phyloP scores from a whole-genome alignment of 73 alveolate species.

The Breviolum minutum region DNA sequence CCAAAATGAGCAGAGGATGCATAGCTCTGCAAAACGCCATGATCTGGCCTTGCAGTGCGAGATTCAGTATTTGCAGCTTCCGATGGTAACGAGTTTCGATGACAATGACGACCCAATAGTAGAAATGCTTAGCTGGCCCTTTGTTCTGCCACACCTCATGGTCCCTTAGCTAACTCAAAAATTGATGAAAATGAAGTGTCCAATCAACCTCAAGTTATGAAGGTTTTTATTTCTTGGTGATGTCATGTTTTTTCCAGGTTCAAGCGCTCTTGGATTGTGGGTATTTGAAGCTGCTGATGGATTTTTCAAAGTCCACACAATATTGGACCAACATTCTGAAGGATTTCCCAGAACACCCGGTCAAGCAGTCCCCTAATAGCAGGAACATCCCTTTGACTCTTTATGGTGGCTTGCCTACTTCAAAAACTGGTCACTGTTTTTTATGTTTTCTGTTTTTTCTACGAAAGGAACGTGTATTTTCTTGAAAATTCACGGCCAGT shows the following conservation, averaged over 20 bases:
- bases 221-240: not conserved
- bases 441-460: not conserved
- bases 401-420: not conserved
- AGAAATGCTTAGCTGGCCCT: not conserved
- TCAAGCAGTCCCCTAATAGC: not conserved
- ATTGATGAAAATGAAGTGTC: not conserved
- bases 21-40: not conserved
- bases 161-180: not conserved
- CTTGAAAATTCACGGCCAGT: not conserved
- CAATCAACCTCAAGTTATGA: too few species aligned
- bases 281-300: not conserved
- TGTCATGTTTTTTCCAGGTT: not conserved
- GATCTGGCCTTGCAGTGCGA: not conserved
- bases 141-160: not conserved
- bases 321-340: not conserved
- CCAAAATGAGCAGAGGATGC: not conserved
- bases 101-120: not conserved
- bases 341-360: constrained; percentile 19
- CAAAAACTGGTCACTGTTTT: too few species aligned
- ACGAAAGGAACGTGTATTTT: not conserved
- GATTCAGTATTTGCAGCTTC: not conserved
- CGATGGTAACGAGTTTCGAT: not conserved
- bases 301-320: not conserved
- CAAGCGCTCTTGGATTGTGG: constrained; percentile 8
- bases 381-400: not conserved